Evolutionary conservation across 768 basidiomycete genomes (phyloP), one percentile per base, ranked within the genome.

Genomic region (Hericium rajendrae): DNA sequence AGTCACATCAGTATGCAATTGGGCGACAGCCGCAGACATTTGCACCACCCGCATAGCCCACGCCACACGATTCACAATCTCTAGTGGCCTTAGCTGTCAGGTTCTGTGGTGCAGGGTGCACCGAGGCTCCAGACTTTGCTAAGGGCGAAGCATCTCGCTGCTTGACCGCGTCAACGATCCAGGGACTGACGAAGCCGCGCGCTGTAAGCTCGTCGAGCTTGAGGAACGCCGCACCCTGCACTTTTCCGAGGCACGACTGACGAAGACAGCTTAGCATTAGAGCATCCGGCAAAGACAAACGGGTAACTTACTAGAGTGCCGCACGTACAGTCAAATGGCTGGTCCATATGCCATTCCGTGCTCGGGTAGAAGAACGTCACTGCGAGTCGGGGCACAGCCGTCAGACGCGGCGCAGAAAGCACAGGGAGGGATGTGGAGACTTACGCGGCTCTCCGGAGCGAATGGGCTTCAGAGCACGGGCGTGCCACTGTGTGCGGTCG

Each of bases 331-430:
- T 72, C 68, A 65, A 86, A 86, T 0, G 78, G 74, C 63, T 81
- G 81, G 18, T 75, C 81, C 83, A 85, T 84, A 49, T 81, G 76
- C 83, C 84, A 86, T 64, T 86, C 84, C 15, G 82, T 85, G 62
- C 77, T 79, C 16, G 83, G 84, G 66, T 85, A 85, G 65, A 84
- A 85, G 64, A 78, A 84, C 2, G 78, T 80, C 55, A 84, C 73
- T 70, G 26, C 5, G 37, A 24, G 16, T 51, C 24, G 54, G 49
- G 32, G n/a, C 54, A 38, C 37, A 4, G 38, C 48, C 49, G 16
- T 59, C 13, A 57, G 46, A 50, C 13, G 48, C 9, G 10, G 24
- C 20, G 9, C 20, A 38, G 68, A 71, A 38, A 61, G 62, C 18
- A 67, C 67, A 55, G 71, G 32, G 32, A 32, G 32, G 32, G 8